Evolutionary conservation across 2,329 filamentous ascomycete genomes (phyloP), one percentile per base, ranked within the genome.

Genomic region (Colletotrichum lini): DNA sequence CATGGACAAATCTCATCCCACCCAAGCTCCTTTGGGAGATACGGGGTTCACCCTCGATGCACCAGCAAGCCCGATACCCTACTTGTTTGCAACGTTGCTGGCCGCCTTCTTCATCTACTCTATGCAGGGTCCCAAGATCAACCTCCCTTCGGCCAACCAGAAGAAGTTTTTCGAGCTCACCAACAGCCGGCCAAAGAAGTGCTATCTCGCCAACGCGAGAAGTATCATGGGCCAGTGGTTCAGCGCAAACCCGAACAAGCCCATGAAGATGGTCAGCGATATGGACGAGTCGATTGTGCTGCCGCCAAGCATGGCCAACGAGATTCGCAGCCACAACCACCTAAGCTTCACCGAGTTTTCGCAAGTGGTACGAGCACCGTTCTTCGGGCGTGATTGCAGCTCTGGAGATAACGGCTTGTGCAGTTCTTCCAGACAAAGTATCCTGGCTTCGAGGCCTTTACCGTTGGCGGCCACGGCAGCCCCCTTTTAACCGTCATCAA

Each of bases 71-170:
- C 67, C 67, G 0, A 30, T 70, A 4, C 53, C 62, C 15, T 70
- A 70, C 42, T 66, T 70, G 15, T 30, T 70, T n/a, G 61, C 67
- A 26, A 66, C 67, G 0, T 23, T 70, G 3, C 42, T 70, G 15
- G 54, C 56, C 21, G 44, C 66, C 21, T 9, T 66, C 1, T 66
- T 70, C 6, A 42, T 56, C 9, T 66, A 70, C 15, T 70, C 67
- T 0, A n/a, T 70, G 21, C 67, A 66, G 4, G 56, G 62, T 3
- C 21, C 62, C 18, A 70, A 70, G 67, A 23, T 66, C 8, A 66
- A 66, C 18, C 54, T 18, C 1, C 67, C 67, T 1, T 70, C 62
- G 1, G 13, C 66, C 40, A 70, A 70, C 49, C 40, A 57, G 13
- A 70, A 56, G 21, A 50, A 50, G 2, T 54, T 3, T 5, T 70